Base-by-base conservation (phyloP, 1,284 basidiomycete genomes). In the Cutaneotrichosporon mucoides region DNA sequence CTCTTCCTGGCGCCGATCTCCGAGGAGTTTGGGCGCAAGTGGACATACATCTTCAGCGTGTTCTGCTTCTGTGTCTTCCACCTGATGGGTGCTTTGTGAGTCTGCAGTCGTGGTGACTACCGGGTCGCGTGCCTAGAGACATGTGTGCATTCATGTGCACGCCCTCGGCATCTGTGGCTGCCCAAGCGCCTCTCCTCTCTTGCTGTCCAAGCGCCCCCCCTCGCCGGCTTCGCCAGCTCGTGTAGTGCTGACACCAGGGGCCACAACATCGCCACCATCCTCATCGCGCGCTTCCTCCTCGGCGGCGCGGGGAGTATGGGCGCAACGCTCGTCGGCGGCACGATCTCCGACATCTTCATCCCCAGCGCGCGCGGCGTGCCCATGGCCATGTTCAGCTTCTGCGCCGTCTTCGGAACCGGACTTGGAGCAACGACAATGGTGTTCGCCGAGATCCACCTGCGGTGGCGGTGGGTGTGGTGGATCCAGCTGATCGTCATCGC, bases 381-480 rank as follows among this genome's bases (percentile, higher is more conserved):
- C 0, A 90, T 90, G 87, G 79, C 85, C 0, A 71, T 86, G 1
- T 88, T 88, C 67, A 78, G 85, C 2, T 66, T 86, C 2, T 76
- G 79, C n/a, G 84, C 83, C 0, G 74, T 89, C 35, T 82, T 81
- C 16, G 83, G 83, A 1, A 84, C 84, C 0, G 87, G 87, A 0
- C 61, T 89, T 1, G 88, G 87, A 2, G 84, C 87, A 1, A 76
- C 87, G 0, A 79, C 82, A n/a, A 82, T 84, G 4, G 86, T 86
- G 4, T 89, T 85, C 84, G 87, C 79, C 68, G 84, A 56, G 55
- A 82, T 84, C 67, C 83, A 86, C 59, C 72, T 78, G 0, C 77
- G 77, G 7, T 91, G 89, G 89, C 81, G 87, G 41, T 90, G 89
- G 88, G 88, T 90, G 11, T 85, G 89, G 73, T 90, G 88, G 88